Evolutionary conservation across 2,329 filamentous ascomycete species (phyloP).

Genomic region (Ascochyta lentis): DNA sequence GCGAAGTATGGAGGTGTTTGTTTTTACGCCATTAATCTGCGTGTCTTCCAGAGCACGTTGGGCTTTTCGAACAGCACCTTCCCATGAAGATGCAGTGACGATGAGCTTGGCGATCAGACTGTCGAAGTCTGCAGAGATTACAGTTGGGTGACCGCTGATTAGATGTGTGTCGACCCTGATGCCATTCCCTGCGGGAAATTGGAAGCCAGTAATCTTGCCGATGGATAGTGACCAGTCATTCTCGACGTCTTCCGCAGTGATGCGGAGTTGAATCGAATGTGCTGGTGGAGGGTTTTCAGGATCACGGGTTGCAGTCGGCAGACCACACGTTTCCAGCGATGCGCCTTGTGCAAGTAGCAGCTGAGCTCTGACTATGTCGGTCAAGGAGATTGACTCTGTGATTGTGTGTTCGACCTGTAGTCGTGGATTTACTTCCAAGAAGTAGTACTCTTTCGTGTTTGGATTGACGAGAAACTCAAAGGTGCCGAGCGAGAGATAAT

Average conservation of each 20-base stretch:
- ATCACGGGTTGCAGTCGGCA: conserved; percentile 33
- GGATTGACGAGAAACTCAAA: conserved; percentile 69
- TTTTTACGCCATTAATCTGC: conserved; percentile 63
- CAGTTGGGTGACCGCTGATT: conserved; percentile 48
- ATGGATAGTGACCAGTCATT: conserved; percentile 64
- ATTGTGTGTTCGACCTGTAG: conserved; percentile 69
- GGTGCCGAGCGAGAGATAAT: conserved; percentile 66
- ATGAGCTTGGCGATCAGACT: conserved; percentile 67
- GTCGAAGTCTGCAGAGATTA: conserved; percentile 64
- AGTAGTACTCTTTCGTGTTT: conserved; percentile 59
- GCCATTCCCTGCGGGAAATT: conserved; percentile 64
- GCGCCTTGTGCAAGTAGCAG: conserved; percentile 61
- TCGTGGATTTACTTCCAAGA: conserved; percentile 67
- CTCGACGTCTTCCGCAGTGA: conserved; percentile 64
- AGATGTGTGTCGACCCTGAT: conserved; percentile 65
- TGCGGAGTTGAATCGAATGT: conserved; percentile 62
- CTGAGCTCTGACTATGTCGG: conserved; percentile 64
- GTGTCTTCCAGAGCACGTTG: conserved; percentile 63
- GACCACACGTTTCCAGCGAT: conserved; percentile 46
- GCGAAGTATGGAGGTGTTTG: conserved; percentile 62
- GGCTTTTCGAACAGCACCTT: conserved; percentile 60
- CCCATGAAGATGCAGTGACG: conserved; percentile 61
- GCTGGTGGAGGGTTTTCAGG: conserved; percentile 48
- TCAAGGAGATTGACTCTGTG: conserved; percentile 61
- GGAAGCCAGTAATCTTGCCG: conserved; percentile 63